Evolutionary conservation across 306 rosid genomes (phyloP).

Genomic region (Rosa chinensis): DNA sequence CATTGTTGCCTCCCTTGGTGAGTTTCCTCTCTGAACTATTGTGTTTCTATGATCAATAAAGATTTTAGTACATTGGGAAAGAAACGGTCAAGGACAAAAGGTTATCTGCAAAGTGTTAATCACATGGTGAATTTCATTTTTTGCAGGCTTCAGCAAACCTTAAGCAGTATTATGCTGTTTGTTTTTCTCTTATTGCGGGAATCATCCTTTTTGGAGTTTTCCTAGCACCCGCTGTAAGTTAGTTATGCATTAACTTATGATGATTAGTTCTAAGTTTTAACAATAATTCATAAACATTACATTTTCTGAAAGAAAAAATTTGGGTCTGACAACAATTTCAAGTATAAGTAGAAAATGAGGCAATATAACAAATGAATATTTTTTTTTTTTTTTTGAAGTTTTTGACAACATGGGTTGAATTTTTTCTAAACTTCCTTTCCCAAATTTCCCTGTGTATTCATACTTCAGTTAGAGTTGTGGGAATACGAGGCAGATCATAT

Average conservation of each 20-base stretch:
- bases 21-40: too few species aligned
- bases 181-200: conserved; percentile 77
- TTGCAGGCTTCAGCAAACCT: too few species aligned
- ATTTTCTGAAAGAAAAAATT: background rate
- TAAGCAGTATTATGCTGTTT: conserved; percentile 32
- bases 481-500: conserved; percentile 91
- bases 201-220: conserved; percentile 89
- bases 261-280: background rate
- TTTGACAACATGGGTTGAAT: conserved; percentile 7
- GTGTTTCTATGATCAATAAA: too few species aligned
- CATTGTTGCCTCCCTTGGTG: too few species aligned
- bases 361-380: background rate
- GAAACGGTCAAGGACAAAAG: too few species aligned
- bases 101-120: too few species aligned
- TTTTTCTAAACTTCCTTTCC: conserved; percentile 20
- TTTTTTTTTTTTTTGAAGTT: background rate
- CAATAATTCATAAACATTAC: background rate
- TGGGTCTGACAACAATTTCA: background rate
- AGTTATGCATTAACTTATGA: conserved; percentile 7
- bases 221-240: conserved; percentile 83
- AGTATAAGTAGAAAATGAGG: background rate
- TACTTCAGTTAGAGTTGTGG: conserved; percentile 88
- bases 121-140: too few species aligned
- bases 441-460: background rate
- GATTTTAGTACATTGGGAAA: too few species aligned